Conservation (phyloP, 1,284 basidiomycete genomes). For the Malassezia equina region DNA sequence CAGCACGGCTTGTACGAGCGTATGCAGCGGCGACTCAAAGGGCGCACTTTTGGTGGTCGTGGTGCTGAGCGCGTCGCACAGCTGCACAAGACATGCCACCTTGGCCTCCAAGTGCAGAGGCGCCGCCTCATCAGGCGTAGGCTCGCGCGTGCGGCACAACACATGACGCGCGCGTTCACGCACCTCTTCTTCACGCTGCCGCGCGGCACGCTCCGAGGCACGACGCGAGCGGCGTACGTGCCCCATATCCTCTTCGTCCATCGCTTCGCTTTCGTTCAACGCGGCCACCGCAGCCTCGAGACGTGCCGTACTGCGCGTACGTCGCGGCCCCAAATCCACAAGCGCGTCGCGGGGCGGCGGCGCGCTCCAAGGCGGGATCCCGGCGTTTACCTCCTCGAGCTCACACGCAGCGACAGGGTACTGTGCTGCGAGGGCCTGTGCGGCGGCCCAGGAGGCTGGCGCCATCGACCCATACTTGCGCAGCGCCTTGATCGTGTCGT, state of each 20-base stretch:
- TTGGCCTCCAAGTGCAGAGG: constrained; percentile 12
- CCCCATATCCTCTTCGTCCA: background rate
- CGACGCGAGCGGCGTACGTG: constrained; percentile 11
- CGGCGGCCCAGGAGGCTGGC: constrained; percentile 6
- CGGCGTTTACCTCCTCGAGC: constrained; percentile 3
- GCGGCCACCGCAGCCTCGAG: constrained; percentile 1
- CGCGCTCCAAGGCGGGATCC: background rate
- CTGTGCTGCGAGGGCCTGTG: background rate
- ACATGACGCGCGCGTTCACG: background rate
- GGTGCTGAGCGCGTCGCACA: constrained; percentile 8
- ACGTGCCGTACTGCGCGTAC: constrained; percentile 13
- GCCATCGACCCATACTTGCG: background rate
- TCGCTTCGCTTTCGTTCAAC: background rate
- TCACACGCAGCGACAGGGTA: background rate
- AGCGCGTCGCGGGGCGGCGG: background rate
- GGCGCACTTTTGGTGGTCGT: background rate
- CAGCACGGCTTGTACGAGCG: constrained; percentile 7
- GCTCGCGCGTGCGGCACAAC: background rate
- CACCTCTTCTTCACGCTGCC: constrained; percentile 2
- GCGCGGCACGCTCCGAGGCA: constrained; percentile 2
- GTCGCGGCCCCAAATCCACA: background rate
- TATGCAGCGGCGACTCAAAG: background rate
- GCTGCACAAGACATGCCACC: constrained; percentile 6
- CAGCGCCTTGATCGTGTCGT: constrained; percentile 1
- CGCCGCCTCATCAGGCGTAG: background rate